Evolutionary conservation across 2,329 filamentous ascomycete species (phyloP).

Genomic region (Fusarium austroafricanum): DNA sequence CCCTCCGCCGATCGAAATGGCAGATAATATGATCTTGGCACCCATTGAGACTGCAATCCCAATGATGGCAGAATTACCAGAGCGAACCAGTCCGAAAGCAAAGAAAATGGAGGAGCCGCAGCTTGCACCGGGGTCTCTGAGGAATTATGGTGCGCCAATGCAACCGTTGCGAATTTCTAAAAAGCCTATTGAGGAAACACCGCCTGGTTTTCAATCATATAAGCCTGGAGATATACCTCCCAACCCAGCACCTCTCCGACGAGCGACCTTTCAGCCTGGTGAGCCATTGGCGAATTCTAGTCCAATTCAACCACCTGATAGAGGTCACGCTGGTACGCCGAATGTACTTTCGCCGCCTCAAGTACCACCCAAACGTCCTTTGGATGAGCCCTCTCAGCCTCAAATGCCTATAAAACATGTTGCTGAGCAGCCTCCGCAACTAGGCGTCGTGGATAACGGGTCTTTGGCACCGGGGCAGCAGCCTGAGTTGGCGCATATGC

Average conservation of each 20-base stretch:
- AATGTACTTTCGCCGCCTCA: slow-evolving; percentile 41
- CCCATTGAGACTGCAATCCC: slow-evolving; percentile 50
- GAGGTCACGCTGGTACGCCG: slow-evolving; percentile 38
- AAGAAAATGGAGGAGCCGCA: slow-evolving; percentile 37
- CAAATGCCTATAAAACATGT: slow-evolving; percentile 11
- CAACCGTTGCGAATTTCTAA: slow-evolving; percentile 26
- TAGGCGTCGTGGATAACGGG: not conserved
- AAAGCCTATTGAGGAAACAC: slow-evolving; percentile 5
- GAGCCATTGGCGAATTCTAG: slow-evolving; percentile 40
- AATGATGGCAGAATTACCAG: slow-evolving; percentile 55
- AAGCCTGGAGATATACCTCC: slow-evolving; percentile 26
- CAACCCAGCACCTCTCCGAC: slow-evolving; percentile 16
- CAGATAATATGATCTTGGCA: slow-evolving; percentile 52
- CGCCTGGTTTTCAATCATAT: slow-evolving; percentile 31
- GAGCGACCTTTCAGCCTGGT: slow-evolving; percentile 44
- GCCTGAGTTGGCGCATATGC: slow-evolving; percentile 30
- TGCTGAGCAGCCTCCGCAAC: not conserved
- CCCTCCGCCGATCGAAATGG: slow-evolving; percentile 60
- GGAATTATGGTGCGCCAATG: slow-evolving; percentile 15
- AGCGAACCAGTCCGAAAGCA: slow-evolving; percentile 48
- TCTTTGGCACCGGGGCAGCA: slow-evolving; percentile 17
- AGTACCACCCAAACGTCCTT: slow-evolving; percentile 34
- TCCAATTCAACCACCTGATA: slow-evolving; percentile 27
- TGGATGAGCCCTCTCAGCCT: slow-evolving; percentile 11
- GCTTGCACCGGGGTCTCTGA: slow-evolving; percentile 29